Conservation (phyloP, 176 grass and related monocot species). For the Oryza longistaminata region DNA sequence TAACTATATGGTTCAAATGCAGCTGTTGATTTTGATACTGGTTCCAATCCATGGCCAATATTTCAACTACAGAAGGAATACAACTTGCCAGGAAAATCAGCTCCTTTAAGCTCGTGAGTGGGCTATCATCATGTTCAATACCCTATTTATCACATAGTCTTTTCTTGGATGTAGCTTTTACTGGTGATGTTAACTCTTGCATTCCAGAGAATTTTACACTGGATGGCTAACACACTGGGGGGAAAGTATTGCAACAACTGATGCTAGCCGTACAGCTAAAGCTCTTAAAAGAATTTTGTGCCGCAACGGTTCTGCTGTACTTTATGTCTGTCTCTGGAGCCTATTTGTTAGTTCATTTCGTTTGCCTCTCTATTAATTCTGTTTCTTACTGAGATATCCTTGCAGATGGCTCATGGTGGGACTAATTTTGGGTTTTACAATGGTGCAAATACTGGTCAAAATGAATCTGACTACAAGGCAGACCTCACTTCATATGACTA, state of each 20-base stretch:
- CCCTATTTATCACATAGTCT: neutral
- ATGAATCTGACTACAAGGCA: conserved; percentile 82
- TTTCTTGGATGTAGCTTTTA: neutral
- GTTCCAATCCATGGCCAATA: conserved; percentile 71
- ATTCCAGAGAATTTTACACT: conserved; percentile 93
- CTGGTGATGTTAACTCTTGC: conserved; percentile 17
- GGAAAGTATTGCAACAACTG: conserved; percentile 64
- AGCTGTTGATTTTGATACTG: conserved; percentile 95
- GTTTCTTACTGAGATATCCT: conserved; percentile 43
- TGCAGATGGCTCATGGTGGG: conserved; percentile 98
- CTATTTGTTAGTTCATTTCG: conserved; percentile 37
- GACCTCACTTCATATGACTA: conserved; percentile 97
- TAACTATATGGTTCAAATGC: conserved; percentile 42
- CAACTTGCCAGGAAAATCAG: conserved; percentile 90
- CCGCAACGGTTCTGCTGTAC: conserved; percentile 84
- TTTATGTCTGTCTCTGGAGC: conserved; percentile 76
- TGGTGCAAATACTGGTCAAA: conserved; percentile 97
- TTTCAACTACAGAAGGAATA: conserved; percentile 84
- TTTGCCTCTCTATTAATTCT: conserved; percentile 29
- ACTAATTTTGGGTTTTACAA: conserved; percentile 94
- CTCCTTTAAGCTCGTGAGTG: conserved; percentile 79
- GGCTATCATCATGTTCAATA: conserved; percentile 14
- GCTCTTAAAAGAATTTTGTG: conserved; percentile 78
- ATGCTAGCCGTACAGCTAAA: conserved; percentile 60
- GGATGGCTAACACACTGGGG: conserved; percentile 99